Conservation (phyloP, 176 grass and related monocot species). For the Phragmites australis region DNA sequence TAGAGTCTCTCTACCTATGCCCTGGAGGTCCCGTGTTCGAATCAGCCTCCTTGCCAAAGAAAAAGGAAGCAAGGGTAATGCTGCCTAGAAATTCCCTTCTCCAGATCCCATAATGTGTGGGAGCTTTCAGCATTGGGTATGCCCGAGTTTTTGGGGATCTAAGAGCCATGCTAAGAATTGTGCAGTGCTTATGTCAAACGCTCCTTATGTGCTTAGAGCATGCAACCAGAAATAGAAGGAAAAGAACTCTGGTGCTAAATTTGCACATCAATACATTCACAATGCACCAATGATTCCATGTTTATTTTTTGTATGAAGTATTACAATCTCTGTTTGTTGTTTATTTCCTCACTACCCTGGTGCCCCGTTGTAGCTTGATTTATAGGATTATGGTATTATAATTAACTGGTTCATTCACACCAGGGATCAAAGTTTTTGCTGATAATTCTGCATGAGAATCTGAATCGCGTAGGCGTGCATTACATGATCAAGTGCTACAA, state of each 20-base stretch:
- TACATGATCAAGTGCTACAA: constrained; percentile 64
- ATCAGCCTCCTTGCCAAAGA: no score
- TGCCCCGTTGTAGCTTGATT: neutral
- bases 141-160: neutral
- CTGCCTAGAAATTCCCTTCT: no score
- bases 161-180: constrained; percentile 8
- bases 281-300: neutral
- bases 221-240: neutral
- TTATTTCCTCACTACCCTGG: constrained; percentile 19
- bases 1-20: no score
- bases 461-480: constrained; percentile 58
- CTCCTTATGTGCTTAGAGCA: constrained; percentile 6
- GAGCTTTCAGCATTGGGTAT: no score
- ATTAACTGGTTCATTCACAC: constrained; percentile 21
- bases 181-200: neutral
- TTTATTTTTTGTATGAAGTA: neutral
- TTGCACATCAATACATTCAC: constrained; percentile 12
- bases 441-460: constrained; percentile 66
- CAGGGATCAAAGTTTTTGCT: constrained; percentile 78
- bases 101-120: no score
- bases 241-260: neutral
- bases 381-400: neutral
- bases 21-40: no score
- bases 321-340: neutral
- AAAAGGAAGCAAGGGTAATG: no score